A percentile compares a stretch with the other conserved stretches of the same genome.
Evolutionary conservation across 2,329 filamentous ascomycete species (phyloP).

Genomic region (Colletotrichum sp.): DNA sequence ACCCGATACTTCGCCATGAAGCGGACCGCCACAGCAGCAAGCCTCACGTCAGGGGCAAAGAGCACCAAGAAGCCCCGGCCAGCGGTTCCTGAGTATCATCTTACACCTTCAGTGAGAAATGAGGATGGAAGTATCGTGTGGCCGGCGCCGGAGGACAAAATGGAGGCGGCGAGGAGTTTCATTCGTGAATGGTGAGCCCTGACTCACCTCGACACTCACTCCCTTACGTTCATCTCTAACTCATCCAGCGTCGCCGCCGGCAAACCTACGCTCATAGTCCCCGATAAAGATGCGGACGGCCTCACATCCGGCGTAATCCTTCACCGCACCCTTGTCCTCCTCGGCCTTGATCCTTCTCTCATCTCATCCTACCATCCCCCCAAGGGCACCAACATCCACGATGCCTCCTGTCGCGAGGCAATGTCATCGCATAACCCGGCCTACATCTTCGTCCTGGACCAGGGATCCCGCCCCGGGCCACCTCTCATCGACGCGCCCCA

Average conservation of each 20-base stretch:
- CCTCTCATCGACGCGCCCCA: slow-evolving; percentile 56
- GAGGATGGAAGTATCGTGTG: slow-evolving; percentile 57
- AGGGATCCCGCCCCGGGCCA: slow-evolving; percentile 42
- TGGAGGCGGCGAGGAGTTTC: slow-evolving; percentile 59
- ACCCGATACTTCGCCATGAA: background rate
- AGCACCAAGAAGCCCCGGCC: background rate
- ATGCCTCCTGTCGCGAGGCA: slow-evolving; percentile 52
- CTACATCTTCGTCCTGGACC: slow-evolving; percentile 44
- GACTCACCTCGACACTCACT: background rate
- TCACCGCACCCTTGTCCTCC: slow-evolving; percentile 60
- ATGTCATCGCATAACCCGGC: slow-evolving; percentile 52
- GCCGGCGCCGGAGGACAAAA: slow-evolving; percentile 63
- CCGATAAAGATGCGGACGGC: slow-evolving; percentile 74
- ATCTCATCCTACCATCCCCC: slow-evolving; percentile 64
- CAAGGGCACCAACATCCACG: slow-evolving; percentile 65
- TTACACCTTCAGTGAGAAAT: slow-evolving; percentile 43
- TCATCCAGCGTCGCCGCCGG: slow-evolving; percentile 50
- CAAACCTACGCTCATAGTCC: slow-evolving; percentile 63
- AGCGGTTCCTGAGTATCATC: slow-evolving; percentile 48
- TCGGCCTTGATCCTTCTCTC: slow-evolving; percentile 57
- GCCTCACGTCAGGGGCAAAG: background rate
- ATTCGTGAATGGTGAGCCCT: slow-evolving; percentile 60
- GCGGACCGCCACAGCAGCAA: background rate
- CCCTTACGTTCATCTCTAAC: background rate
- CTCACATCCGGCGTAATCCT: slow-evolving; percentile 69